Percentiles rank a stretch among this genome's conserved stretches.
These are phyloP conservation scores for Lactarius quietus DNA, from an alignment of 768 basidiomycete genomes.

Conservation along the genomic window DNA sequence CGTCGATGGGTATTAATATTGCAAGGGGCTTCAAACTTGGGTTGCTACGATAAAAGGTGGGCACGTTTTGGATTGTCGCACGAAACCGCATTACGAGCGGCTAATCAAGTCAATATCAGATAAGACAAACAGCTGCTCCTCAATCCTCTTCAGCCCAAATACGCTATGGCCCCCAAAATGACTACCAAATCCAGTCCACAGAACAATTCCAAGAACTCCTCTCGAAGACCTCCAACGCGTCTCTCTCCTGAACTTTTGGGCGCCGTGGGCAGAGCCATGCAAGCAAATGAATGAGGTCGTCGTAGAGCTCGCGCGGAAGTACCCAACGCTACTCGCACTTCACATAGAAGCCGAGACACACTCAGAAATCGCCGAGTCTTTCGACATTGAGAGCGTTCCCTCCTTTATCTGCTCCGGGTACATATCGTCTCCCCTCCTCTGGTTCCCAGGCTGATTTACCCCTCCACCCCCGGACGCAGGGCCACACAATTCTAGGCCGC, in stretches of 20 bases:
- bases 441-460: too few relatives aligned
- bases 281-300: slow-evolving; percentile 82
- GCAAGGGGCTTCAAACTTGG: neutral
- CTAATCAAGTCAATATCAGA: neutral
- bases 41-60: slow-evolving; percentile 24
- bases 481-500: too few relatives aligned
- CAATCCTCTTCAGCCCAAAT: too few relatives aligned
- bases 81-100: slow-evolving; percentile 28
- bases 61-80: slow-evolving; percentile 20
- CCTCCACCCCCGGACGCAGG: too few relatives aligned
- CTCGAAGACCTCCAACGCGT: slow-evolving; percentile 73
- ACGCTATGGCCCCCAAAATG: neutral
- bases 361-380: slow-evolving; percentile 80
- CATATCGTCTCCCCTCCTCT: too few relatives aligned
- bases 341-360: slow-evolving; percentile 82
- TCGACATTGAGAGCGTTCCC: slow-evolving; percentile 89
- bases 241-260: slow-evolving; percentile 93
- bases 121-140: too few relatives aligned
- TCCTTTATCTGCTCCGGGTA: slow-evolving; percentile 80
- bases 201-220: slow-evolving; percentile 72
- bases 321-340: slow-evolving; percentile 59
- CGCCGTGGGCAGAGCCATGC: slow-evolving; percentile 90
- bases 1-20: neutral
- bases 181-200: slow-evolving; percentile 53
- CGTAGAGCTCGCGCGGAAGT: slow-evolving; percentile 66